Conservation (phyloP, 257 asterid genomes). For the Solanum ahanhuiri region DNA sequence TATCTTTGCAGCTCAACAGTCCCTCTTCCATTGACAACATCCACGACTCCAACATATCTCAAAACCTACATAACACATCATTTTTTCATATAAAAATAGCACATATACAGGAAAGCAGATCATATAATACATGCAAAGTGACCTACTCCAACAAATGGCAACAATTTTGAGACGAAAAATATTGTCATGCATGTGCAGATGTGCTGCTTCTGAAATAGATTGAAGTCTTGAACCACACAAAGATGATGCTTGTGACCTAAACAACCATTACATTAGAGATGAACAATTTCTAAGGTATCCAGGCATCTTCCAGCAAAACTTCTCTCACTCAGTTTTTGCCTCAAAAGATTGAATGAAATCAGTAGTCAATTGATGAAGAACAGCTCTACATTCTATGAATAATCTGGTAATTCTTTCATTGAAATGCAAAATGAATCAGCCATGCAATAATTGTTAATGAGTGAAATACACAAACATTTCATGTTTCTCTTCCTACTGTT, state of each 20-base stretch:
- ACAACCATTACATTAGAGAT: neutral
- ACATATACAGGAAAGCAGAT: neutral
- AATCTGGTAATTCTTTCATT: neutral
- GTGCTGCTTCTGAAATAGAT: neutral
- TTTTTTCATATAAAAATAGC: neutral
- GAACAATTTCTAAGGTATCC: neutral
- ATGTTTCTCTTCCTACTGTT: neutral
- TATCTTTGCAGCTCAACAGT: slow-evolving; percentile 69
- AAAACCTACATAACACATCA: slow-evolving; percentile 46
- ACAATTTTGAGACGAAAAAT: neutral
- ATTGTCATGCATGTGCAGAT: neutral
- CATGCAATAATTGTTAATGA: neutral
- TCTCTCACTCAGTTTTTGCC: neutral
- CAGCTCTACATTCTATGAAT: neutral
- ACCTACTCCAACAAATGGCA: neutral
- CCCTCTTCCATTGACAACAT: slow-evolving; percentile 68
- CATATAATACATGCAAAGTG: neutral
- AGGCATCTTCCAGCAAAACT: neutral
- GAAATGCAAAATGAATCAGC: neutral
- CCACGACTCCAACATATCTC: slow-evolving; percentile 97
- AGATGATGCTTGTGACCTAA: neutral
- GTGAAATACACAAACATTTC: neutral
- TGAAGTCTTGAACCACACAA: neutral
- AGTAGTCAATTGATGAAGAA: neutral
- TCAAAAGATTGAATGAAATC: neutral